Percentiles rank a stretch among this genome's conserved stretches.
Evolutionary conservation across 202 grass and related monocot species (phyloP).

Genomic region (Schoenoplectus triqueter): DNA sequence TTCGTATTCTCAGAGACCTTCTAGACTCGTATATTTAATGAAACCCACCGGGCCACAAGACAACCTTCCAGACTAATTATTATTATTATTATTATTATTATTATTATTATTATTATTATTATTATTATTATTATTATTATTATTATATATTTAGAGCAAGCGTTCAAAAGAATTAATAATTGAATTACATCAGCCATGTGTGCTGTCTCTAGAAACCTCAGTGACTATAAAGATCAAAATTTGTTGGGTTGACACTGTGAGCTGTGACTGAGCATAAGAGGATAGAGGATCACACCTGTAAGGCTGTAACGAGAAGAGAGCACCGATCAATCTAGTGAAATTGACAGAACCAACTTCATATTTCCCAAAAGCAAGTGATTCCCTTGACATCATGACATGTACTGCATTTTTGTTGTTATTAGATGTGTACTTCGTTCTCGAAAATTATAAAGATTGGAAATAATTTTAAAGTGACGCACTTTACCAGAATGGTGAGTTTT

Average conservation of each 20-base stretch:
- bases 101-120: too few species aligned
- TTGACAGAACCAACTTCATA: not conserved
- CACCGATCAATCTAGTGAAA: not conserved
- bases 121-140: too few species aligned
- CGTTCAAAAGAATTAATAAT: not conserved
- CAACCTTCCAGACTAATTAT: not conserved
- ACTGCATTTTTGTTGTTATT: not conserved
- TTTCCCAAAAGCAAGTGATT: not conserved
- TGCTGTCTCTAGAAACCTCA: constrained; percentile 5
- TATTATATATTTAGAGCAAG: not conserved
- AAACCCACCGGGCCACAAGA: not conserved
- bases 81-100: too few species aligned
- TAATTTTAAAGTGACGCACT: not conserved
- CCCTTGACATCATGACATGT: not conserved
- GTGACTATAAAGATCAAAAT: not conserved
- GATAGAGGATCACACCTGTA: not conserved
- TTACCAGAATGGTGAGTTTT: too few species aligned
- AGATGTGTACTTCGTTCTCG: not conserved
- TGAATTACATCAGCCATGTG: not conserved
- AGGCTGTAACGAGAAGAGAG: not conserved
- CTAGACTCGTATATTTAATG: not conserved
- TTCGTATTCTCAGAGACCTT: not conserved
- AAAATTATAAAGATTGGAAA: not conserved
- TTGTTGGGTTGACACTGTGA: too few species aligned
- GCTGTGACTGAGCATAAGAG: too few species aligned